Evolutionary conservation across 164 flowering plant species (phyloP), one percentile per base, ranked within the genome.

Genomic region (Vitis cinerea): DNA sequence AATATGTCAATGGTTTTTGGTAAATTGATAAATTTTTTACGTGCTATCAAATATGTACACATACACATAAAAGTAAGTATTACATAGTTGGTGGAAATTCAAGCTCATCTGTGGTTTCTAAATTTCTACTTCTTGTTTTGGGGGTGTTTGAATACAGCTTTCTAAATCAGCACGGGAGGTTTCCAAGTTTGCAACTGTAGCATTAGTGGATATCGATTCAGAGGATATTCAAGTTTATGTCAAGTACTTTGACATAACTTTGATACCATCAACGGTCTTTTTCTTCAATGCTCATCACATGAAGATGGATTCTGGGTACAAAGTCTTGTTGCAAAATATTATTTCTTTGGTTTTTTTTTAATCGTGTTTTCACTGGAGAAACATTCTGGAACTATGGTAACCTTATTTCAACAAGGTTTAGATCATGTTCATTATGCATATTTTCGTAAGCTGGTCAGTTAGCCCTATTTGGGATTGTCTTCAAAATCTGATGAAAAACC

Each of bases 261-360:
- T 86, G 63, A 72, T 84, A 58, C 98, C 99, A 1, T 93, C 99
- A 1, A 93, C 91, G 0, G 71, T 95, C 49, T 95, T 95, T 75
- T 95, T 93, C 93, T 93, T 93, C 80, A 95, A 95, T 80, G 98
- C 99, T 55, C 97, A 93, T 70, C 99, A 95, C 71, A 95, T 95
- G 99, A 93, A 93, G 85, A 93, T 95, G 97, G 99, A 95, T 81
- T 95, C 94, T 8, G 97, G 99, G 98, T 95, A 81, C 14, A 60
- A 49, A 37, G 59, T 59, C 47, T 9, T 14, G 6, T 13, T 17
- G 9, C 16, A 11, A 61, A 49, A 14, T 29, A 16, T 11, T 52
- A 23, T 8, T 49, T 3, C 49, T 50, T 50, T 66, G 12, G 29
- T 66, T 48, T 31, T 17, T 17, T 17, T 23, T 56, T 15, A 44